Evolutionary conservation across 2,329 filamentous ascomycete genomes (phyloP).

Genomic region (Aspergillus sp.): DNA sequence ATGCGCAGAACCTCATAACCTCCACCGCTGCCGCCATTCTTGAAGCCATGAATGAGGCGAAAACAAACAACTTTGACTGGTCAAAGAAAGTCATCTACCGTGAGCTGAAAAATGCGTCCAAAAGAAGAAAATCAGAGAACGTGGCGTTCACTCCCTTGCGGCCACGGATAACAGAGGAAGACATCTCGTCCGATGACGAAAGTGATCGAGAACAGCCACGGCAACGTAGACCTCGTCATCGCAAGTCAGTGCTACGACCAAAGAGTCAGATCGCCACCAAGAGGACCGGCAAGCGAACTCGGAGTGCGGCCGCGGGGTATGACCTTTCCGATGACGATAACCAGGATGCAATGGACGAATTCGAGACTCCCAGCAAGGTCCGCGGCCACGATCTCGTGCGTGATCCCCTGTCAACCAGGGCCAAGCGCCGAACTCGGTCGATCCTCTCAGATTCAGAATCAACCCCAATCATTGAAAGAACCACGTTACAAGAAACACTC

Average conservation of each 20-base stretch:
- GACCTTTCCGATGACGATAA: constrained; percentile 38
- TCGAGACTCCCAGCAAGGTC: constrained; percentile 41
- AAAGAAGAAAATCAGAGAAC: constrained; percentile 32
- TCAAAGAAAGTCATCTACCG: constrained; percentile 47
- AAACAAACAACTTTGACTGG: constrained; percentile 43
- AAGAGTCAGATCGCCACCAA: constrained; percentile 46
- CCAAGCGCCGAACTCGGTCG: constrained; percentile 36
- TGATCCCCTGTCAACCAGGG: constrained; percentile 36
- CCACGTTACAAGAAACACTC: constrained; percentile 34
- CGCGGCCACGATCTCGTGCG: constrained; percentile 40
- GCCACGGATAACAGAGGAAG: constrained; percentile 30
- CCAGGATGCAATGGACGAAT: constrained; percentile 33
- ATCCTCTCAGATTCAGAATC: constrained; percentile 35
- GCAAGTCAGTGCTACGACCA: constrained; percentile 52
- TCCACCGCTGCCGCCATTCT: constrained; percentile 39
- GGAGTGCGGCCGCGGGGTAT: constrained; percentile 33
- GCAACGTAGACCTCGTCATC: constrained; percentile 35
- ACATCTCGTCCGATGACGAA: constrained; percentile 39
- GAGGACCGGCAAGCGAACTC: constrained; percentile 47
- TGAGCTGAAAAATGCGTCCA: constrained; percentile 42
- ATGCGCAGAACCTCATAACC: constrained; percentile 42
- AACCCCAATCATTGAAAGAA: constrained; percentile 28
- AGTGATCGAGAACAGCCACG: constrained; percentile 33
- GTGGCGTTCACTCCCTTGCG: constrained; percentile 41
- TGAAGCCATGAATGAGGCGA: constrained; percentile 44